These are phyloP conservation scores for Podosphaera xanthii DNA, from an alignment of 2,329 filamentous ascomycete species.

Conservation along the genomic window DNA sequence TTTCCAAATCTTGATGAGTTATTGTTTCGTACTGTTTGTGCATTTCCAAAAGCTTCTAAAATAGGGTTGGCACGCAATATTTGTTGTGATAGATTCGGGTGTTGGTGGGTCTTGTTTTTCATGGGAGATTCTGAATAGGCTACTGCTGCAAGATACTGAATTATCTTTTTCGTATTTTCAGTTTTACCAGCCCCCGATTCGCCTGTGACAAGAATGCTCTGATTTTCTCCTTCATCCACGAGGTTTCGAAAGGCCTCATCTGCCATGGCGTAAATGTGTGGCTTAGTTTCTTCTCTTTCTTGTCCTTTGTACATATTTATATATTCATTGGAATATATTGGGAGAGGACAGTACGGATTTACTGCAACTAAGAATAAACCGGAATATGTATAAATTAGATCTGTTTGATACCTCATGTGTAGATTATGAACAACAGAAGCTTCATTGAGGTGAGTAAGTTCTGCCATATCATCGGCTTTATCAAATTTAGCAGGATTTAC, in stretches of 20 bases:
- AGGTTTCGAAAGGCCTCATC: conserved; percentile 91
- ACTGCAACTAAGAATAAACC: conserved; percentile 91
- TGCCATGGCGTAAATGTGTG: conserved; percentile 93
- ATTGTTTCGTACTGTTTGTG: conserved; percentile 92
- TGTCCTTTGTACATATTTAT: conserved; percentile 95
- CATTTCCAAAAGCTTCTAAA: conserved; percentile 92
- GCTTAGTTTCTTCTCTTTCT: conserved; percentile 78
- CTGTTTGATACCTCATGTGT: conserved; percentile 80
- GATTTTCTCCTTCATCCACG: conserved; percentile 84
- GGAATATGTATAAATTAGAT: conserved; percentile 96
- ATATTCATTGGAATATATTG: conserved; percentile 92
- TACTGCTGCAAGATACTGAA: conserved; percentile 90
- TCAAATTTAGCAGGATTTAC: conserved; percentile 99
- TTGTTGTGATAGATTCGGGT: conserved; percentile 83
- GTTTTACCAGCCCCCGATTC: conserved; percentile 97
- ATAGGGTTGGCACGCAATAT: conserved; percentile 93
- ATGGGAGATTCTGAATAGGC: conserved; percentile 57
- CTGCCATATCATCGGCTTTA: conserved; percentile 98
- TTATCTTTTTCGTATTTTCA: conserved; percentile 98
- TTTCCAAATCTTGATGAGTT: conserved; percentile 98
- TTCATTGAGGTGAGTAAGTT: conserved; percentile 93
- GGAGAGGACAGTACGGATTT: conserved; percentile 83
- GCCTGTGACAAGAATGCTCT: conserved; percentile 93
- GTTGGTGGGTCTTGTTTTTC: conserved; percentile 37
- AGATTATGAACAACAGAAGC: conserved; percentile 95